Percentiles rank a stretch among this genome's conserved stretches.
These are phyloP conservation scores for Penicillium malachiteum DNA, from an alignment of 495 filamentous ascomycete species.

Conservation along the genomic window DNA sequence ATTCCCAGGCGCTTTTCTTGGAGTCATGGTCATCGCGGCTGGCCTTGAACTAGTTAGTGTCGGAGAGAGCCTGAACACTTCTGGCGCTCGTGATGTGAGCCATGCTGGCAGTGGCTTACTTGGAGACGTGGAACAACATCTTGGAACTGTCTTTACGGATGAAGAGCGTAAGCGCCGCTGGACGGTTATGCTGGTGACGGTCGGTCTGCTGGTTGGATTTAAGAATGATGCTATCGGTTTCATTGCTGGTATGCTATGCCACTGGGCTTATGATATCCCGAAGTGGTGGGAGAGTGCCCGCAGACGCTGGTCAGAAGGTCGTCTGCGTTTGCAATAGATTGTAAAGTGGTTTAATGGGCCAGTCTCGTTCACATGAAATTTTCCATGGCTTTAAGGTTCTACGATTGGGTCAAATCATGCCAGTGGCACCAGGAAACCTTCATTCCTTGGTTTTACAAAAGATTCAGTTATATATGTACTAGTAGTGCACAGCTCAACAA, in stretches of 20 bases:
- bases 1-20: slow-evolving; percentile 74
- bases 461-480: too few species aligned
- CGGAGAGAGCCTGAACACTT: slow-evolving; percentile 75
- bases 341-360: neutral
- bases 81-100: slow-evolving; percentile 59
- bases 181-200: slow-evolving; percentile 85
- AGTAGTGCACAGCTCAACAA: too few species aligned
- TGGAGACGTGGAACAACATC: slow-evolving; percentile 40
- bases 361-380: too few species aligned
- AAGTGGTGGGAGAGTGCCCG: slow-evolving; percentile 25
- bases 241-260: slow-evolving; percentile 71
- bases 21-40: slow-evolving; percentile 85
- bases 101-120: slow-evolving; percentile 29
- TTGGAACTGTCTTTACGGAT: slow-evolving; percentile 47
- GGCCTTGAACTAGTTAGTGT: slow-evolving; percentile 83
- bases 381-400: too few species aligned
- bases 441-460: too few species aligned
- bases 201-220: slow-evolving; percentile 78
- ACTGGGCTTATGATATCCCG: slow-evolving; percentile 53
- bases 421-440: too few species aligned
- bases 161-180: slow-evolving; percentile 68
- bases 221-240: slow-evolving; percentile 89
- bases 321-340: slow-evolving; percentile 24
- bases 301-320: slow-evolving; percentile 32
- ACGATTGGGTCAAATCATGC: too few species aligned